Base-by-base conservation (phyloP, 257 asterid species). In the Ilex asprella region DNA sequence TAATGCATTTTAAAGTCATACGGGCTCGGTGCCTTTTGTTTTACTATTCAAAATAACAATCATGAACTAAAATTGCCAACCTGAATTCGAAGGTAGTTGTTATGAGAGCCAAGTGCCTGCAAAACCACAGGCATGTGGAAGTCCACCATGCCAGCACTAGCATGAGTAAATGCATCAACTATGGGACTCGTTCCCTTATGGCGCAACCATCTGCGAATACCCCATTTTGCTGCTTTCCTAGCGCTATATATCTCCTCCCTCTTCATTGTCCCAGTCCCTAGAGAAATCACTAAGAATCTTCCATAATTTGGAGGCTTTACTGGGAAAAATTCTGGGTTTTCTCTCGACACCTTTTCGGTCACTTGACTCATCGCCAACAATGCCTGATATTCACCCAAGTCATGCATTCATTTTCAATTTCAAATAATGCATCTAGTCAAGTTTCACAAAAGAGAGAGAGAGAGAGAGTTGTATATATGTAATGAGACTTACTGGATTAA, bases 41-140 rank as follows among this genome's bases (percentile, higher is more conserved):
- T 21, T 21, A 21, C 27, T 21, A 21, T 21, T 21, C 27, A 21
- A 21, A 21, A 21, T 21, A 21, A 21, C 27, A 21, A 21, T 21
- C 27, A 21, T 21, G 27, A 21, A 35, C 41, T 8, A 35, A 35
- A 3, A 35, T 35, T 35, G 8, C 41, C 41, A 35, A 63, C 54
- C 67, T 63, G 58, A 2, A 63, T 50, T 3, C 67, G 60, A 53
- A 63, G 67, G 53, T 63, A 63, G 9, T 63, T 63, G 3, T 31
- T 21, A 7, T 31, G 55, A 31, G 7, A 58, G 5, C 58, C 58
- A 52, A 47, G 46, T 21, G 67, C 35, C 21, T 32, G 32, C 32
- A 21, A 63, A 30, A 63, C 49, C 8, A 63, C 52, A 13, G 60
- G 21, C 54, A 63, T 30, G 35, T 63, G 59, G 39, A 63, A 59